Evolutionary conservation across 441 rosid species (phyloP), one percentile per base, ranked within the genome.

Genomic region (Melastoma candidum): DNA sequence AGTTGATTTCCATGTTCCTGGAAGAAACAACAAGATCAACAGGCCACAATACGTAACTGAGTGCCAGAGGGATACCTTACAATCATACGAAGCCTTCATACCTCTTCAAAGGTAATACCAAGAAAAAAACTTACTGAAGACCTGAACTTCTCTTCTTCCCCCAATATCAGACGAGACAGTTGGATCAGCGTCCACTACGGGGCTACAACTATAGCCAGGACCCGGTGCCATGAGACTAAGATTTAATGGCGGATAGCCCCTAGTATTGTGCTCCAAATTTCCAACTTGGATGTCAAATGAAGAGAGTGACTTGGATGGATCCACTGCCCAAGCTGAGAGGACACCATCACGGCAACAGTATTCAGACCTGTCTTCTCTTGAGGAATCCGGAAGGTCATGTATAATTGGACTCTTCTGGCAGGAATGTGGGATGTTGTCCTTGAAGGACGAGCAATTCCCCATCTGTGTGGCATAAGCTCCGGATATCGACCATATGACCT

Each of bases 1-100:
- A 26, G 71, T 60, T 55, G 85, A 78, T 72, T 83, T 80, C 87
- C 81, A 80, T 47, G 90, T 78, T 71, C 65, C 90, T 83, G 69
- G 36, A 54, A 54, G 50, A 11, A 46, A 52, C 17, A 62, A 58
- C 32, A 32, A 2, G 41, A 32, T 32, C 41, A 32, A 32, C 8
- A 32, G 22, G 8, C 41, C 41, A 32, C 41, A 6, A 4, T 32
- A 32, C 41, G 8, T 32, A 32, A 32, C 8, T 32, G 41, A 32
- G 8, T 32, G 41, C 41, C 5, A 32, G 41, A 32, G 41, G 41
- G 41, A 32, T 32, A 32, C 41, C 41, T 32, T 32, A 3, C 5
- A 32, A 32, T 32, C 41, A 32, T 2, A 32, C 5, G 41, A 32
- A 3, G 41, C 41, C 41, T 3, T 32, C 41, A 4, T 32, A 32